Evolutionary conservation across 1,284 basidiomycete species (phyloP), one percentile per base, ranked within the genome.

Genomic region (Trichosporon sp.): DNA sequence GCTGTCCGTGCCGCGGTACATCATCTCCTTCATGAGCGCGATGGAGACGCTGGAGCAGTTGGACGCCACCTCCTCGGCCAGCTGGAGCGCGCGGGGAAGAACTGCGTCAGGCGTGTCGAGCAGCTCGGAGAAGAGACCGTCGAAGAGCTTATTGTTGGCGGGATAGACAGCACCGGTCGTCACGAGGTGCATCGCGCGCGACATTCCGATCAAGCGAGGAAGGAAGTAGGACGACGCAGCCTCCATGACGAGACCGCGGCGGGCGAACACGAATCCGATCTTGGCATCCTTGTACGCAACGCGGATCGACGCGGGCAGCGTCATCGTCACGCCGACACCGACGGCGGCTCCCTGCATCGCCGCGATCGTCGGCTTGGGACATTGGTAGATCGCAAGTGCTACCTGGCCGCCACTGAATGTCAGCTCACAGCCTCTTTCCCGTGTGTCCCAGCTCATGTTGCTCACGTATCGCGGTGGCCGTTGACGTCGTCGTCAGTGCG

Each of bases 231-330:
- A 65, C n/a, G 40, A 54, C 11, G 66, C 58, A 0, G 66, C 66
- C 61, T 67, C 66, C 61, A 67, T 61, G 8, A 65, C 66, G 7
- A 67, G 61, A 1, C 66, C 66, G 34, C 66, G 66, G 33, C 66
- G 66, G 21, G 66, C 63, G 29, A 67, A 67, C 14, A 65, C 63
- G 33, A 67, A 65, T 1, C 66, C 66, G 25, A 65, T 27, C 63
- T 67, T 67, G 31, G 63, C 66, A 29, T 58, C 63, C 56, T 62
- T 60, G 61, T 62, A 56, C 13, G 63, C 66, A 11, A 67, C 44
- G 49, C 66, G 66, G 66, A 67, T 65, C 19, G 63, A 29, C 61
- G 61, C 61, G 3, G 66, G 66, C 7, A 67, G 63, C 10, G 66
- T 65, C 61, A 67, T 67, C 3, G 66, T 67, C 56, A 67, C 62